A percentile compares a stretch with the other conserved stretches of the same genome.
Evolutionary conservation across 2,329 filamentous ascomycete species (phyloP).

Genomic region (Stagonosporopsis chrysanthemi): DNA sequence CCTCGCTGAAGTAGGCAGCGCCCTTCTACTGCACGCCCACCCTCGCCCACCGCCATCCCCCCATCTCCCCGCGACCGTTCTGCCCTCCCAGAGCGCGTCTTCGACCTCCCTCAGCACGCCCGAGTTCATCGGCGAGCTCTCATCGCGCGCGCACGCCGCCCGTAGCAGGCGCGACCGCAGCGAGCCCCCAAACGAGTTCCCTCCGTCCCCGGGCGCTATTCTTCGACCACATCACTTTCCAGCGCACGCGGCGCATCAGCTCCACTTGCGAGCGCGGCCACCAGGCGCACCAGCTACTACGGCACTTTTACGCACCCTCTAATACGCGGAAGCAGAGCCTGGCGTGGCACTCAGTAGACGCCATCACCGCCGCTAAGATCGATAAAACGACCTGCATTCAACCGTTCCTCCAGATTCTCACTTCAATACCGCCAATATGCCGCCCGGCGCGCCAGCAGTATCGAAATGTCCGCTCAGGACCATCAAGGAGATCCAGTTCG

Average conservation of each 20-base stretch:
- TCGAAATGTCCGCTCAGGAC: constrained; percentile 80
- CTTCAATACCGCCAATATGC: constrained; percentile 61
- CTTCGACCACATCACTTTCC: constrained; percentile 39
- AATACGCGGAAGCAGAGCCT: constrained; percentile 36
- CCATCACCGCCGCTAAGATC: constrained; percentile 27
- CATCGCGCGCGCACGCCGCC: constrained; percentile 33
- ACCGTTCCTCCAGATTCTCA: constrained; percentile 12
- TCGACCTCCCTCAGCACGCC: constrained; percentile 30
- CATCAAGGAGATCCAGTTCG: constrained; percentile 99
- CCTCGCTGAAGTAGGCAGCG: constrained; percentile 13
- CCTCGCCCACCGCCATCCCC: constrained; percentile 36
- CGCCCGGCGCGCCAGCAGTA: constrained; percentile 87
- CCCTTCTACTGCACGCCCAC: constrained; percentile 29
- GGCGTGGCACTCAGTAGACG: constrained; percentile 38
- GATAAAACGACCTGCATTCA: constrained; percentile 24
- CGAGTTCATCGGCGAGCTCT: constrained; percentile 38
- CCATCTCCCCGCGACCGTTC: constrained; percentile 43
- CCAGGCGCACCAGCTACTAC: constrained; percentile 29
- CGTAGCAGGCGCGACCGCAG: constrained; percentile 35
- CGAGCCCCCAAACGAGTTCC: constrained; percentile 40
- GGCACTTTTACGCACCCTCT: constrained; percentile 24
- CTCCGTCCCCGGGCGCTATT: constrained; percentile 38
- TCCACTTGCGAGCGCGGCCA: constrained; percentile 20
- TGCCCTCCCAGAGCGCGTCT: constrained; percentile 46
- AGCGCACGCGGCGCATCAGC: constrained; percentile 46